A percentile compares a stretch with the other conserved stretches of the same genome.
Conservation (phyloP, 2,329 filamentous ascomycete species). For the Conoideocrella luteorostrata region DNA sequence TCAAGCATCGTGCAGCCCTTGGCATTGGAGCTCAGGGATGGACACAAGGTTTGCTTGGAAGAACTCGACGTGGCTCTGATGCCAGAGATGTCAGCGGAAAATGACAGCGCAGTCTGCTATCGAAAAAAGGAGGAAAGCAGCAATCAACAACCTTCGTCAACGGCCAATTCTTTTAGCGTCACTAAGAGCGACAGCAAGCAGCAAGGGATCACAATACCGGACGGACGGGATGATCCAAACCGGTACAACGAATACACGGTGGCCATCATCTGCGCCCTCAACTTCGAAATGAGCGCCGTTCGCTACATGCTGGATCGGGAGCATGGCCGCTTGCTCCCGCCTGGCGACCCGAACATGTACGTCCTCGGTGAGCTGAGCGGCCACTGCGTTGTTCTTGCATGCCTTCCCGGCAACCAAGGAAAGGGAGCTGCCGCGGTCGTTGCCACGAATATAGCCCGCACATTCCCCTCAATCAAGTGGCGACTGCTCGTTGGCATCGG, state of each 20-base stretch:
- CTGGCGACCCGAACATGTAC: slow-evolving; percentile 19
- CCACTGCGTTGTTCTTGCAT: slow-evolving; percentile 22
- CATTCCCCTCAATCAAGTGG: slow-evolving; percentile 19
- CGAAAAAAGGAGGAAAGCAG: no score
- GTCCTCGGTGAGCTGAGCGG: slow-evolving; percentile 18
- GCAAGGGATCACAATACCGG: background rate
- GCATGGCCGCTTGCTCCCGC: slow-evolving; percentile 12
- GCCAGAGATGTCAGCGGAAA: no score
- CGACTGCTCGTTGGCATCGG: slow-evolving; percentile 21
- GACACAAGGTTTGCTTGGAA: no score
- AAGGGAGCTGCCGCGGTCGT: slow-evolving; percentile 19
- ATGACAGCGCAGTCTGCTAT: no score
- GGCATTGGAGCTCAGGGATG: no score
- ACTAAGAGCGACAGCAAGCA: no score
- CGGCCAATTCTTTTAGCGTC: no score
- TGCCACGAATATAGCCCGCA: slow-evolving; percentile 16
- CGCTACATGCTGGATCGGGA: slow-evolving; percentile 22
- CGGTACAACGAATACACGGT: background rate
- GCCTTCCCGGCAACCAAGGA: slow-evolving; percentile 18
- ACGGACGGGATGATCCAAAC: background rate
- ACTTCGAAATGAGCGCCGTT: slow-evolving; percentile 21
- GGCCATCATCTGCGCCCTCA: slow-evolving; percentile 18
- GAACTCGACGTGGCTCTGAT: no score
- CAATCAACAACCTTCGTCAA: no score
- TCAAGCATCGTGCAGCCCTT: no score